phyloP scores from a whole-genome alignment of 192 early-diverging fungal species.

The Umbelopsis ramanniana region DNA sequence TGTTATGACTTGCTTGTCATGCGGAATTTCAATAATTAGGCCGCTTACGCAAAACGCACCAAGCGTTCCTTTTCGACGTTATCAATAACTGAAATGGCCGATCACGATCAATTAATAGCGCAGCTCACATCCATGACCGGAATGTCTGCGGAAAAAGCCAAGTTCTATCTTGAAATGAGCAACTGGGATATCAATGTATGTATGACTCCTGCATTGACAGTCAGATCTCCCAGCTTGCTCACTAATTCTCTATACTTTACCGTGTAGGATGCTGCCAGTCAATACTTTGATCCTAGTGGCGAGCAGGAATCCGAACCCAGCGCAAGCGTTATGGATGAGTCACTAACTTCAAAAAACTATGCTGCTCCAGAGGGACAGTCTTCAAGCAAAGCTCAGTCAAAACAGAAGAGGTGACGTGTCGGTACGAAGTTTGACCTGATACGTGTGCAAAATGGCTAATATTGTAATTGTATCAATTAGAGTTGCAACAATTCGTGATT shows the following conservation, averaged over 20 bases:
- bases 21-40: too few species aligned
- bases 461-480: background rate
- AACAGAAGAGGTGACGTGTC: background rate
- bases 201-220: background rate
- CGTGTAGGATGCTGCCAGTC: constrained; percentile 62
- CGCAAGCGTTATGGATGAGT: constrained; percentile 14
- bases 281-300: constrained; percentile 64
- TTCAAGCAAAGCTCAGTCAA: background rate
- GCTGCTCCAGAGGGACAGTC: background rate
- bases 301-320: background rate
- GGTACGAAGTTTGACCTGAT: background rate
- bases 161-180: constrained; percentile 76
- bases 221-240: too few species aligned
- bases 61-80: constrained; percentile 4
- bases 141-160: constrained; percentile 59
- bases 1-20: too few species aligned
- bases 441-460: background rate
- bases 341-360: background rate
- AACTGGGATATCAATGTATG: constrained; percentile 80
- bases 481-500: constrained; percentile 55
- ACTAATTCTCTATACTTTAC: background rate
- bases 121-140: constrained; percentile 62
- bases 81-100: constrained; percentile 25
- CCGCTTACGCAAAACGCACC: too few species aligned
- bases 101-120: constrained; percentile 60